phyloP scores from a whole-genome alignment of 2,329 filamentous ascomycete genomes.

The Sclerotinia subarctica region DNA sequence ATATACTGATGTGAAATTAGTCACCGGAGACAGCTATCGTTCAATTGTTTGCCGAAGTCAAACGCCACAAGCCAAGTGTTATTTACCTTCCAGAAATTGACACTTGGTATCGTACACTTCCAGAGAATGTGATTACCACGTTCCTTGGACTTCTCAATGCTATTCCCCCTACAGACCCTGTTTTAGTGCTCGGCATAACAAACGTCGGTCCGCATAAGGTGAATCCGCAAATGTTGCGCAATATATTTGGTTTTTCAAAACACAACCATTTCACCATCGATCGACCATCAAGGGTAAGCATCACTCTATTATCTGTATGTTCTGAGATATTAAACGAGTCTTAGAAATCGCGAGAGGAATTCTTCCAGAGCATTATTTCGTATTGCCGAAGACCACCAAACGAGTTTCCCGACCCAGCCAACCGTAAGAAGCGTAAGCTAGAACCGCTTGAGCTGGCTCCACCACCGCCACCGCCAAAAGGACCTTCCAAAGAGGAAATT shows the following conservation, averaged over 20 bases:
- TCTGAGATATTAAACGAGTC: constrained; percentile 19
- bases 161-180: constrained; percentile 84
- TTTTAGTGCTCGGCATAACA: constrained; percentile 82
- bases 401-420: constrained; percentile 83
- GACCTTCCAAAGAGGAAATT: constrained; percentile 72
- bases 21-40: constrained; percentile 76
- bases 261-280: constrained; percentile 71
- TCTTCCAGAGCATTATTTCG: constrained; percentile 70
- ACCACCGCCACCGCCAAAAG: constrained; percentile 65
- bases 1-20: constrained; percentile 27
- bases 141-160: constrained; percentile 79
- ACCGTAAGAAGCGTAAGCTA: constrained; percentile 81
- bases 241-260: constrained; percentile 82
- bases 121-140: constrained; percentile 68
- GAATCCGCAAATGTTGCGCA: constrained; percentile 61
- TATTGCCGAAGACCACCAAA: constrained; percentile 76
- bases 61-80: constrained; percentile 90
- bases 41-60: constrained; percentile 85
- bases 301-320: neutral
- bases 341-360: constrained; percentile 66
- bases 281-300: constrained; percentile 60
- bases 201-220: constrained; percentile 65
- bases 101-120: constrained; percentile 68
- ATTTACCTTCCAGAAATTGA: constrained; percentile 92
- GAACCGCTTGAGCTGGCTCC: constrained; percentile 69